Conservation (phyloP, 495 filamentous ascomycete genomes). For the Lentithecium fluviatile region DNA sequence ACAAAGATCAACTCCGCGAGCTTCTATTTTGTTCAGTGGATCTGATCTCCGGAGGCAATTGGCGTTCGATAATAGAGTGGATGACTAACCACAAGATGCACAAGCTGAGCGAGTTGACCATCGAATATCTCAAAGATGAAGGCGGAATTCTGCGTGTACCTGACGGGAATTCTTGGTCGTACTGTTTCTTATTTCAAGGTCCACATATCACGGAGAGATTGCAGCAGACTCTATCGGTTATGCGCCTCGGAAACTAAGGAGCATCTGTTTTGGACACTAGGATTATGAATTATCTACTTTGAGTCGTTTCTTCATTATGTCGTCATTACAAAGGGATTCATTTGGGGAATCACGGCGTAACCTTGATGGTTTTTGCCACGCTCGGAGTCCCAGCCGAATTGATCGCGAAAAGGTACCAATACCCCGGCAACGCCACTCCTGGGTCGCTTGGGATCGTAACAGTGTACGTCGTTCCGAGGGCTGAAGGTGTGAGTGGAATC, state of each 20-base stretch:
- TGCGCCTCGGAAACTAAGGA: too few species aligned
- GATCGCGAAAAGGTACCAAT: constrained; percentile 59
- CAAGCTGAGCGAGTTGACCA: neutral
- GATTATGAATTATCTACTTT: too few species aligned
- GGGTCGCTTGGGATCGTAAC: constrained; percentile 49
- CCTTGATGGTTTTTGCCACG: constrained; percentile 28
- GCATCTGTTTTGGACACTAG: too few species aligned
- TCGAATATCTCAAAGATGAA: neutral
- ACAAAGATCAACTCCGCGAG: neutral
- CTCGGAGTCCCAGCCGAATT: constrained; percentile 52
- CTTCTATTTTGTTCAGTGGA: neutral
- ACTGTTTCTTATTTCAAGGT: too few species aligned
- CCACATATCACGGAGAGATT: too few species aligned
- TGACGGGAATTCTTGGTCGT: too few species aligned
- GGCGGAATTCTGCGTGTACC: too few species aligned
- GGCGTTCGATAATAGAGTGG: neutral
- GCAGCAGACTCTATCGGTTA: too few species aligned
- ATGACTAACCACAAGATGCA: neutral
- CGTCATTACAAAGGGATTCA: neutral
- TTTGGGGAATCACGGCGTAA: neutral
- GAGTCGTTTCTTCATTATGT: neutral
- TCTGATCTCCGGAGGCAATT: neutral
- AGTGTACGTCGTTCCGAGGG: constrained; percentile 32
- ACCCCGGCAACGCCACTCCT: constrained; percentile 56
- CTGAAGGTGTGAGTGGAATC: constrained; percentile 43